Base-by-base conservation (phyloP, 2,329 filamentous ascomycete species). In the Diaporthe nobilis region DNA sequence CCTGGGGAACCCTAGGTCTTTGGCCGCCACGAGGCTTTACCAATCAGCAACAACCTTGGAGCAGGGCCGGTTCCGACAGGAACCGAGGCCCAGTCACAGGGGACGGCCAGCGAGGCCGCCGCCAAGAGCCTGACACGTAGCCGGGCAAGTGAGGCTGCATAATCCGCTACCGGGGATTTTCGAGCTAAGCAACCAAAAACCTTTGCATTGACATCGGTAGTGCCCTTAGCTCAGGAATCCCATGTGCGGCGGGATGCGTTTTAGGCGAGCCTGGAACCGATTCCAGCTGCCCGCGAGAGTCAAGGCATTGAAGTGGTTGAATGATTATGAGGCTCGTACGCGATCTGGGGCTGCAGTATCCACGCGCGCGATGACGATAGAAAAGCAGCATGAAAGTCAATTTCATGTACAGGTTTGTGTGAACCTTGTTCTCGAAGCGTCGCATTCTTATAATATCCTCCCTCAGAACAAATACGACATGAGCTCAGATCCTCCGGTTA, bases 1-100 rank as follows among this genome's bases (percentile, higher is more conserved):
- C 65, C 42, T 70, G 65, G 65, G 65, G 13, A 25, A 55, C 47
- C 65, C 65, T 17, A 22, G 65, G 28, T 28, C 47, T 25, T 4
- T 5, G 6, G 49, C 34, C 22, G 65, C 65, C 65, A 68, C 65
- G 65, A 53, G 49, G 15, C 47, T 42, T 7, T 68, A 31, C 65
- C 65, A 68, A 68, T 68, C 65, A 51, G 65, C 65, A 68, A 68
- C 65, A 68, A 53, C 65, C 65, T 53, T 68, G 65, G 47, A 68
- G 47, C 34, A 53, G 47, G 31, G 10, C 47, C 31, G 65, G 65
- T 55, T 70, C 34, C n/a, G 20, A 25, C 4, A 20, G 49, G 65
- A 55, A 70, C 65, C 49, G 47, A 55, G 65, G n/a, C 34, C n/a
- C n/a, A 4, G 34, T 42, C 65, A 42, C 65, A 70, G 65, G 65